Evolutionary conservation across 257 asterid species (phyloP), one percentile per base, ranked within the genome.

Genomic region (Ajuga chamaepitys): DNA sequence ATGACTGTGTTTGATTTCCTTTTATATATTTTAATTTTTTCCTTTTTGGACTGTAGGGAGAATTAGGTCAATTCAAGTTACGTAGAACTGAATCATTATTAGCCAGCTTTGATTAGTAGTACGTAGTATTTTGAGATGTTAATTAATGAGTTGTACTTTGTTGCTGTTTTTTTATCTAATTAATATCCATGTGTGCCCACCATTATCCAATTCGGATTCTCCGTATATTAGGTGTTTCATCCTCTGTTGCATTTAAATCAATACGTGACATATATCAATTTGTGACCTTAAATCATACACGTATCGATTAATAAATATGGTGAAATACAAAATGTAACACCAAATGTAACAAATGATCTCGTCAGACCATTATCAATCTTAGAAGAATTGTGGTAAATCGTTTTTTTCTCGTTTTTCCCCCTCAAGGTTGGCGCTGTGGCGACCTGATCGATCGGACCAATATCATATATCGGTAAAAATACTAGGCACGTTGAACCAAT

Each of bases 101-200:
- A 57, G 83, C 44, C 74, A 76, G 74, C 47, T 62, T 72, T 65
- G 58, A 60, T 58, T 41, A 48, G 53, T 72, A 55, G 58, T 38
- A 70, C 32, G 58, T 63, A 53, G 68, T 62, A 41, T 66, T 63
- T 70, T 66, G 70, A 73, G 62, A 71, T 46, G 56, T 62, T 58
- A 68, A 68, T 57, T 52, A 34, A 24, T 71, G 61, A 64, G 68
- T 62, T 70, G 85, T 83, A 73, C 62, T 64, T 80, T 73, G 64
- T 74, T 75, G 48, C 74, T 66, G 64, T 73, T 77, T 56, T 77
- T 53, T 46, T 53, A 68, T 81, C 64, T 72, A 71, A 58, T 75
- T 74, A 74, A 66, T 73, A 67, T 77, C 72, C 53, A 58, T 72
- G 75, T 70, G 83, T 76, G 70, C 51, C 50, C 40, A 45, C 3